Percentiles rank a stretch among this genome's conserved stretches.
Evolutionary conservation across 148 eudicot species (phyloP).

Genomic region (Fagopyrum tataricum): DNA sequence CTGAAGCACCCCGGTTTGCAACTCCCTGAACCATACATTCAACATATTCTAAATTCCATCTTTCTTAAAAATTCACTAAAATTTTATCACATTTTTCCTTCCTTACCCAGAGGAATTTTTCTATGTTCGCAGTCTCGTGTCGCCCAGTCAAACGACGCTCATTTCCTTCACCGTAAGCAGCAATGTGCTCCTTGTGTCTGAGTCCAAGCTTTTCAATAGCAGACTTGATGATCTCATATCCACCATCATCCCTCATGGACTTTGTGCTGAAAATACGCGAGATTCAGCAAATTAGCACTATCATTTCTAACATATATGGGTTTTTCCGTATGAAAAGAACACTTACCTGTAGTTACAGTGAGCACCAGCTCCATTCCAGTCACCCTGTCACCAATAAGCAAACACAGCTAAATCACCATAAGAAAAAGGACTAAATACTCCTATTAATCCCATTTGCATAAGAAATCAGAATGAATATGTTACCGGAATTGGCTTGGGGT

Average conservation of each 20-base stretch:
- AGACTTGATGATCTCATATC: slow-evolving; percentile 35
- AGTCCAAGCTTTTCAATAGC: slow-evolving; percentile 42
- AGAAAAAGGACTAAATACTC: background rate
- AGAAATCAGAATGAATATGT: background rate
- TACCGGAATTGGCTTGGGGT: slow-evolving; percentile 43
- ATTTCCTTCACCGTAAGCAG: slow-evolving; percentile 55
- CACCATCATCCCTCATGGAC: slow-evolving; percentile 36
- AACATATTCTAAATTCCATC: no score
- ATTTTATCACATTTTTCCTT: background rate
- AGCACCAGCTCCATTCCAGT: slow-evolving; percentile 73
- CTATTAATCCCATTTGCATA: background rate
- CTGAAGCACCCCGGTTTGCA: slow-evolving; percentile 54
- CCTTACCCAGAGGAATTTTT: slow-evolving; percentile 50
- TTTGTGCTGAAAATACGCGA: slow-evolving; percentile 44
- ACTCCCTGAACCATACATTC: slow-evolving; percentile 30
- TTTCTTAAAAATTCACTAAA: no score
- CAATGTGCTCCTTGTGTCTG: slow-evolving; percentile 43
- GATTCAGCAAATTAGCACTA: background rate
- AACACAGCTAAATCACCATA: background rate
- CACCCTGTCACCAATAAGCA: slow-evolving; percentile 26
- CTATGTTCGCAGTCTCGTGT: slow-evolving; percentile 50
- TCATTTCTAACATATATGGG: background rate
- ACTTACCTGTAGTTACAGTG: slow-evolving; percentile 47
- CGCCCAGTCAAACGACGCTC: slow-evolving; percentile 52
- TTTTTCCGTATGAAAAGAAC: no score